Conservation (phyloP, 495 filamentous ascomycete species). For the Cryomyces antarcticus region DNA sequence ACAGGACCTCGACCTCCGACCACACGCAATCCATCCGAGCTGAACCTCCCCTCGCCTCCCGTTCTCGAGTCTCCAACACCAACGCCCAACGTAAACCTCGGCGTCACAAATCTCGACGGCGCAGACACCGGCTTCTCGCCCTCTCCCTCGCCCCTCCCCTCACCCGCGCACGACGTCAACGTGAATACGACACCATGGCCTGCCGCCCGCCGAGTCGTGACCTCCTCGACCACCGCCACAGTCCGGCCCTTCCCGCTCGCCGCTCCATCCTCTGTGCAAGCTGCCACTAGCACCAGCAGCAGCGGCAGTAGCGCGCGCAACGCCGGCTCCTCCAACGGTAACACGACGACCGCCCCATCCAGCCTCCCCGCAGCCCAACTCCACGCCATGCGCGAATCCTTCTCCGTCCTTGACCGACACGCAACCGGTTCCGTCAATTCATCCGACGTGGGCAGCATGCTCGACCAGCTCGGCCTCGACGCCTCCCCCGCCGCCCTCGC, state of each 20-base stretch:
- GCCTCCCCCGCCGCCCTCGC: slow-evolving; percentile 36
- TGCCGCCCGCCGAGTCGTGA: background rate
- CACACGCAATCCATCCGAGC: background rate
- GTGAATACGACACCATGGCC: background rate
- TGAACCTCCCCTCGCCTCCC: background rate
- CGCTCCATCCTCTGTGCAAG: background rate
- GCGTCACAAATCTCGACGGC: too few relatives aligned
- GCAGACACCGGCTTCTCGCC: background rate
- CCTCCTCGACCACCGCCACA: background rate
- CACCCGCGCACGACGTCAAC: background rate
- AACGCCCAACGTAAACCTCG: background rate
- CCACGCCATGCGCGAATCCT: slow-evolving; percentile 51
- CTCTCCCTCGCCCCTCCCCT: background rate
- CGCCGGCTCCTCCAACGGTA: background rate
- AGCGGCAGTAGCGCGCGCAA: too few relatives aligned
- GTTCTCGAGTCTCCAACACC: background rate
- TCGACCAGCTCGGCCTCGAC: slow-evolving; percentile 48
- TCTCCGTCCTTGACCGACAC: slow-evolving; percentile 68
- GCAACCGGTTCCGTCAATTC: slow-evolving; percentile 55
- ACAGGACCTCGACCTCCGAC: too few relatives aligned
- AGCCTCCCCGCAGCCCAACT: slow-evolving; percentile 16
- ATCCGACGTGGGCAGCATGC: slow-evolving; percentile 62
- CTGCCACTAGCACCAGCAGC: too few relatives aligned
- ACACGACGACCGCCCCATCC: background rate
- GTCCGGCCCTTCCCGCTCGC: background rate